Percentiles rank a stretch among this genome's conserved stretches.
phyloP scores from a whole-genome alignment of 768 basidiomycete species.

The Hirschioporus abietinus region DNA sequence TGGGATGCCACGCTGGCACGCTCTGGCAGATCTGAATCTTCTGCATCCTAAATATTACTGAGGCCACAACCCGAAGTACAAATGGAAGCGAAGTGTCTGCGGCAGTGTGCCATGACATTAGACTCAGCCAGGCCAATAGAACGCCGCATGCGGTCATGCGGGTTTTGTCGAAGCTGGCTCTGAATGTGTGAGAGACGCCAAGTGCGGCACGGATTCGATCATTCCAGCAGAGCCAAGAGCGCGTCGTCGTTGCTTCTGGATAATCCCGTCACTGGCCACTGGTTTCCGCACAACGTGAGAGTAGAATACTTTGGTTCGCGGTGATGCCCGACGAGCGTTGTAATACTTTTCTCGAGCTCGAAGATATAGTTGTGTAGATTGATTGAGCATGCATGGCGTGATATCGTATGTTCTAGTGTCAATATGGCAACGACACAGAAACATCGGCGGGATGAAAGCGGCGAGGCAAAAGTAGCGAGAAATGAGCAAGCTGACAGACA shows the following conservation, averaged over 20 bases:
- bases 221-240: neutral
- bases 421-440: neutral
- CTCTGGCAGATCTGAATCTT: neutral
- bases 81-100: neutral
- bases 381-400: no score
- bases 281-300: neutral
- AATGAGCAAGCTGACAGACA: no score
- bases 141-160: neutral
- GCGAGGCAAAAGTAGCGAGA: neutral
- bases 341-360: neutral
- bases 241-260: neutral
- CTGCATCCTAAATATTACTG: neutral
- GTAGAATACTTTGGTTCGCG: neutral
- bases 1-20: neutral
- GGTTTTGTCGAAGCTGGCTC: neutral
- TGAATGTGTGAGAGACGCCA: neutral
- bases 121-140: neutral
- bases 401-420: no score
- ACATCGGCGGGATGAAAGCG: neutral
- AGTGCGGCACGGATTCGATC: neutral
- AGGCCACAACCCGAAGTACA: neutral
- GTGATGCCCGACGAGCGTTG: neutral
- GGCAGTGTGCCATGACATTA: neutral
- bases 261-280: neutral
- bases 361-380: neutral